A percentile compares a stretch with the other conserved stretches of the same genome.
Conservation (phyloP, 2,329 filamentous ascomycete species). For the Apiospora marii region DNA sequence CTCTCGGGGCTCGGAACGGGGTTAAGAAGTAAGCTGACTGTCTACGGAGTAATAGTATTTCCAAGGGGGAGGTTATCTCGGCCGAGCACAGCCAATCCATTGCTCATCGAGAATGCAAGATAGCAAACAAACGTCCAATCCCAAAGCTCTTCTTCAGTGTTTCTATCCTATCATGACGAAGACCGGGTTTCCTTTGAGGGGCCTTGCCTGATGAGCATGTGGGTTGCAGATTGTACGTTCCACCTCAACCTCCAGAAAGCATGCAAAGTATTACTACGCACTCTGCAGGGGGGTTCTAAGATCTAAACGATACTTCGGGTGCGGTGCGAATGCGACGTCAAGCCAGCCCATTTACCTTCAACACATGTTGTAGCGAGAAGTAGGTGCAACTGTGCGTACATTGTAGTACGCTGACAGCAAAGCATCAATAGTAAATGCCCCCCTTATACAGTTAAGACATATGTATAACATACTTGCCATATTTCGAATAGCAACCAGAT, state of each 20-base stretch:
- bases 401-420: neutral
- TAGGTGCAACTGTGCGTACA: neutral
- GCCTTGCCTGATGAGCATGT: neutral
- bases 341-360: neutral
- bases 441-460: neutral
- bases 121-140: too few relatives aligned
- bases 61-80: neutral
- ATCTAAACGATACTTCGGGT: neutral
- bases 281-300: neutral
- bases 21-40: neutral
- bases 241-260: neutral
- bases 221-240: neutral
- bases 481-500: neutral
- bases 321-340: neutral
- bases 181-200: too few relatives aligned
- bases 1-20: slow-evolving; percentile 5
- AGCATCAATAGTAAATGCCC: neutral
- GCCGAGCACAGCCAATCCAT: neutral
- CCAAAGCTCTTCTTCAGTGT: too few relatives aligned
- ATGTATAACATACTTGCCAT: neutral
- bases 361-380: neutral
- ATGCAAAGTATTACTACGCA: neutral
- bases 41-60: neutral
- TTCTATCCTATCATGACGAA: too few relatives aligned
- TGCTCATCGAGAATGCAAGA: too few relatives aligned